A percentile compares a stretch with the other conserved stretches of the same genome.
Evolutionary conservation across 257 asterid genomes (phyloP).

Genomic region (Salvia rosmarinus): DNA sequence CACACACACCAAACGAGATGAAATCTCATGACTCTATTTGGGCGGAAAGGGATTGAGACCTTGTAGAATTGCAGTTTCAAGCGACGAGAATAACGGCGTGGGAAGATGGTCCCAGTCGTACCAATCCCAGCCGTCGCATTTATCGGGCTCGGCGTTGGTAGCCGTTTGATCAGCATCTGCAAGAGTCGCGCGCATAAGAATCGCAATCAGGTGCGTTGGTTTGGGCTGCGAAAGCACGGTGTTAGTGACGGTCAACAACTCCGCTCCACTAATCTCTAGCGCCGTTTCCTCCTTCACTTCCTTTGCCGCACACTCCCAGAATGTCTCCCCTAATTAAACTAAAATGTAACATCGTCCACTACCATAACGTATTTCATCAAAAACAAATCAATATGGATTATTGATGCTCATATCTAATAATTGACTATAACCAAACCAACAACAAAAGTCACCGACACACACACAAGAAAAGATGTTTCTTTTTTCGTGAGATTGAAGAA

Average conservation of each 20-base stretch:
- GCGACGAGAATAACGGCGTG: constrained; percentile 56
- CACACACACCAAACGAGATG: no score
- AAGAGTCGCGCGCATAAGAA: constrained; percentile 54
- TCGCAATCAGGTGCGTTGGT: constrained; percentile 50
- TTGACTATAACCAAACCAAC: no score
- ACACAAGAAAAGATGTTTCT: no score
- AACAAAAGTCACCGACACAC: no score
- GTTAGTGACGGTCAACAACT: constrained; percentile 54
- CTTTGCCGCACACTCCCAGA: constrained; percentile 66
- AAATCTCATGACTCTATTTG: no score
- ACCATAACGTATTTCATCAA: no score
- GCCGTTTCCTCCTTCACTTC: constrained; percentile 85
- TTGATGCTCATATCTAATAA: no score
- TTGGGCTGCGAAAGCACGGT: constrained; percentile 46
- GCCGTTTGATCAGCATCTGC: constrained; percentile 50
- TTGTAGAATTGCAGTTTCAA: constrained; percentile 46
- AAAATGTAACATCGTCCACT: no score
- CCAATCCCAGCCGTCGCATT: constrained; percentile 87
- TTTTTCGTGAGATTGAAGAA: not conserved
- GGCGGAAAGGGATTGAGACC: constrained; percentile 55
- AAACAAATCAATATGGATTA: no score
- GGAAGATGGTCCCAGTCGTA: constrained; percentile 72
- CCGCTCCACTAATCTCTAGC: constrained; percentile 42
- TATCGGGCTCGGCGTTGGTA: constrained; percentile 64
- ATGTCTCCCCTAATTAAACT: constrained; percentile 67